A percentile compares a stretch with the other conserved stretches of the same genome.
phyloP scores from a whole-genome alignment of 495 filamentous ascomycete species.

The Penicillium coprophilum region DNA sequence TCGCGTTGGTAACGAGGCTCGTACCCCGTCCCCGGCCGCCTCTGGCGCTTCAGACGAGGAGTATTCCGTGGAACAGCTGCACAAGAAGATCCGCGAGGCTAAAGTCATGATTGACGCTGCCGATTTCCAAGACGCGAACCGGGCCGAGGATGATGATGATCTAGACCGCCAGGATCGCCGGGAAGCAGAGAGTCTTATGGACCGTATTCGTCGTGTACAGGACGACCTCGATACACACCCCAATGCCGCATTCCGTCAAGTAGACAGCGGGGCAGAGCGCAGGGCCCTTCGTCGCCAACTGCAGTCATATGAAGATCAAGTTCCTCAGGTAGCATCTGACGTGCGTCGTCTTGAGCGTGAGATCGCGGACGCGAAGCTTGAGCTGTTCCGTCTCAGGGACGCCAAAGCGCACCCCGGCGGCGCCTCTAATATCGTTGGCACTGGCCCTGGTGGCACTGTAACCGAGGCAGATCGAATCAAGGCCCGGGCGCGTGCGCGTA shows the following conservation, averaged over 20 bases:
- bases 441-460: slow-evolving; percentile 85
- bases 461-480: slow-evolving; percentile 95
- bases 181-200: slow-evolving; percentile 92
- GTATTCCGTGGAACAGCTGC: slow-evolving; percentile 78
- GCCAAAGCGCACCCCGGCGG: slow-evolving; percentile 87
- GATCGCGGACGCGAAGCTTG: slow-evolving; percentile 89
- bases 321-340: slow-evolving; percentile 89
- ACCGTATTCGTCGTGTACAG: slow-evolving; percentile 88
- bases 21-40: slow-evolving; percentile 72
- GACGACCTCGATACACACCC: slow-evolving; percentile 96
- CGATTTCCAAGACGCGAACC: slow-evolving; percentile 92
- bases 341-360: slow-evolving; percentile 87
- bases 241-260: slow-evolving; percentile 66
- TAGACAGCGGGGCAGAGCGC: slow-evolving; percentile 84
- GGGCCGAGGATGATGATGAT: slow-evolving; percentile 85
- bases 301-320: slow-evolving; percentile 80
- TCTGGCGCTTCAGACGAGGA: slow-evolving; percentile 81
- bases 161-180: slow-evolving; percentile 87
- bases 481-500: slow-evolving; percentile 92
- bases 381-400: slow-evolving; percentile 90
- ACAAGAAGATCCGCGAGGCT: slow-evolving; percentile 92
- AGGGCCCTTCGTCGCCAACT: slow-evolving; percentile 83
- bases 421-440: slow-evolving; percentile 82
- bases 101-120: slow-evolving; percentile 95
- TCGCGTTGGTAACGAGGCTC: slow-evolving; percentile 67